Base-by-base conservation (phyloP, 2,329 filamentous ascomycete species). In the Nothomitra cinnamomea region DNA sequence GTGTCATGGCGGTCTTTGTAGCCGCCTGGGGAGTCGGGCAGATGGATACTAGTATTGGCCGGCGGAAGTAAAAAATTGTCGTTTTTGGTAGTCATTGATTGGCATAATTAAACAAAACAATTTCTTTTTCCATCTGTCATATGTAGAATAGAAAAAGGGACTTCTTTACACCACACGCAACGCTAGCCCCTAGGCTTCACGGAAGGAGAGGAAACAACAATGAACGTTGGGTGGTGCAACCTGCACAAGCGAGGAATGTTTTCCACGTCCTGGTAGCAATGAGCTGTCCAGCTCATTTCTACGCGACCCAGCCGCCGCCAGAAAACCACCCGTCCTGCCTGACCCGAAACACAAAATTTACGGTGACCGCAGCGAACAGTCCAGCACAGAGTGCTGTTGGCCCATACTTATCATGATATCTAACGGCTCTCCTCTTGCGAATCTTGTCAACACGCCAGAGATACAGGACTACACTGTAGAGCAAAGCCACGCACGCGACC, bases 341-440 rank as follows among this genome's bases (percentile, higher is more conserved):
- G n/a, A 87, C 76, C 57, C 90, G 80, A 61, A 87, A 82, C 3
- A 70, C 84, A 72, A 95, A 94, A 66, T 92, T 94, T 24, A 94
- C 65, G 2, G 75, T 71, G 10, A 95, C 80, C 2, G 88, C 86
- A 0, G 76, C 69, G 42, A 95, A 77, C 53, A 96, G 67, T 2
- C 85, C 77, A 7, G 75, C 62, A 60, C 88, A 94, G 32, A 98
- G 74, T 21, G 81, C 69, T 2, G 76, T 88, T 0, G 92, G 90
- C 0, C 92, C 92, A 75, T 82, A 85, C 60, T 80, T 82, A 66
- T 98, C 92, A 66, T 96, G 92, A 67, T 92, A 98, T 61, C 81
- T 83, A 41, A 90, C 87, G n/a, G 85, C 87, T 58, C 82, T 81
- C 52, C 90, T 76, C 60, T 83, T 82, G 59, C 87, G 79, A 63